Evolutionary conservation across 805 yeast genomes (phyloP).

Genomic region (Saccharomycopsis fermentans): DNA sequence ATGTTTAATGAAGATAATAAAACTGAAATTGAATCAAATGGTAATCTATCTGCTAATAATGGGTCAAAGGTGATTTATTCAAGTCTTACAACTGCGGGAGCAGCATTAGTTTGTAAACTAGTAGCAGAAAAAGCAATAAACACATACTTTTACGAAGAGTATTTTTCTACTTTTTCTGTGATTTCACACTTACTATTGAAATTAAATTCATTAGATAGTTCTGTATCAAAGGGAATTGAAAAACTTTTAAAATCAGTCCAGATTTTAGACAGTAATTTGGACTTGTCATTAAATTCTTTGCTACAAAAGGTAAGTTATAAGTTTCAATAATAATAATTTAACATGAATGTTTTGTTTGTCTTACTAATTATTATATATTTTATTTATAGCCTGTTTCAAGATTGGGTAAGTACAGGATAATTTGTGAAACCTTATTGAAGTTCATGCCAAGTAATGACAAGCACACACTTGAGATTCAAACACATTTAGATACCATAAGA

Average conservation of each 20-base stretch:
- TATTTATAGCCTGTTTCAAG: conserved; percentile 8
- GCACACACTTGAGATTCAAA: not conserved
- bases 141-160: conserved; percentile 27
- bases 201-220: conserved; percentile 18
- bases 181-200: conserved; percentile 27
- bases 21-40: not conserved
- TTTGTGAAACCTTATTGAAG: conserved; percentile 3
- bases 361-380: not conserved
- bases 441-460: conserved; percentile 1
- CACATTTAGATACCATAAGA: not conserved
- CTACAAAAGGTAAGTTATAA: conserved; percentile 4
- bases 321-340: not conserved
- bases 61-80: not conserved
- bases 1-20: too few relatives aligned
- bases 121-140: conserved; percentile 22
- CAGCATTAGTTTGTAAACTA: conserved; percentile 11
- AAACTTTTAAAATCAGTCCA: conserved; percentile 34
- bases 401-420: conserved; percentile 9
- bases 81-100: conserved; percentile 8
- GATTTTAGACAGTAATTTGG: conserved; percentile 28
- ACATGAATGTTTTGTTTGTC: not conserved
- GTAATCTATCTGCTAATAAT: not conserved
- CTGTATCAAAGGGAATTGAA: conserved; percentile 25
- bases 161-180: conserved; percentile 26
- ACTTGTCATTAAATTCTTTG: conserved; percentile 35